phyloP scores from a whole-genome alignment of 495 filamentous ascomycete species.

The Chaetomium fimeti region DNA sequence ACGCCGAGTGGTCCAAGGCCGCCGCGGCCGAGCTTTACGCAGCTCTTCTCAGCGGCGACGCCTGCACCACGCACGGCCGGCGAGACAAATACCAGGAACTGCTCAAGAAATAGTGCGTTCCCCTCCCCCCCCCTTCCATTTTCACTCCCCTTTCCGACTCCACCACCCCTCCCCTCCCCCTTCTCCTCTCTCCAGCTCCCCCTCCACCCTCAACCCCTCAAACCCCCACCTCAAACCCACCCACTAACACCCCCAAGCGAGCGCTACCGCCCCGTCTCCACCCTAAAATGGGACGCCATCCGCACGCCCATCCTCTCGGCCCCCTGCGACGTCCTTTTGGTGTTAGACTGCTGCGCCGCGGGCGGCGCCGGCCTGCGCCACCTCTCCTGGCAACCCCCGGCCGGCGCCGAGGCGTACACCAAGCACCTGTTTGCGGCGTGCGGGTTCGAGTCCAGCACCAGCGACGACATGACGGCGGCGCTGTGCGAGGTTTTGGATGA shows the following conservation, averaged over 20 bases:
- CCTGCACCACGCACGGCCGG: conserved; percentile 20
- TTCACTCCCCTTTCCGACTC: neutral
- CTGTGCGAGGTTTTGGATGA: conserved; percentile 36
- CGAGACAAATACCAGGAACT: conserved; percentile 23
- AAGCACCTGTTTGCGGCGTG: conserved; percentile 40
- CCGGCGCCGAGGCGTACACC: conserved; percentile 30
- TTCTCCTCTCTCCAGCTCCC: neutral
- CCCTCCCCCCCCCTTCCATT: conserved; percentile 20
- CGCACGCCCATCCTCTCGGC: conserved; percentile 31
- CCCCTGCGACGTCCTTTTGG: conserved; percentile 33
- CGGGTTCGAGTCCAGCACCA: conserved; percentile 39
- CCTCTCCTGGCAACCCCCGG: conserved; percentile 29
- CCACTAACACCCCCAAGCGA: conserved; percentile 27
- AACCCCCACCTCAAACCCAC: too few species aligned
- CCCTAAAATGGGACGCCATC: conserved; percentile 33
- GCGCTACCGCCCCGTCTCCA: conserved; percentile 35
- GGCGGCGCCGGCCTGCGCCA: conserved; percentile 33
- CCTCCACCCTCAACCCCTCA: neutral
- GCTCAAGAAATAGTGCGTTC: conserved; percentile 35
- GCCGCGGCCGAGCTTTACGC: conserved; percentile 38
- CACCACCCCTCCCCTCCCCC: neutral
- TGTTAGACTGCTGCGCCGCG: conserved; percentile 42
- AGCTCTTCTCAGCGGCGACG: conserved; percentile 27
- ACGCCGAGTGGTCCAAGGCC: conserved; percentile 32
- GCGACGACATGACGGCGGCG: conserved; percentile 39